Conservation (phyloP, 2,329 filamentous ascomycete species). For the Hypoxylon sp. region DNA sequence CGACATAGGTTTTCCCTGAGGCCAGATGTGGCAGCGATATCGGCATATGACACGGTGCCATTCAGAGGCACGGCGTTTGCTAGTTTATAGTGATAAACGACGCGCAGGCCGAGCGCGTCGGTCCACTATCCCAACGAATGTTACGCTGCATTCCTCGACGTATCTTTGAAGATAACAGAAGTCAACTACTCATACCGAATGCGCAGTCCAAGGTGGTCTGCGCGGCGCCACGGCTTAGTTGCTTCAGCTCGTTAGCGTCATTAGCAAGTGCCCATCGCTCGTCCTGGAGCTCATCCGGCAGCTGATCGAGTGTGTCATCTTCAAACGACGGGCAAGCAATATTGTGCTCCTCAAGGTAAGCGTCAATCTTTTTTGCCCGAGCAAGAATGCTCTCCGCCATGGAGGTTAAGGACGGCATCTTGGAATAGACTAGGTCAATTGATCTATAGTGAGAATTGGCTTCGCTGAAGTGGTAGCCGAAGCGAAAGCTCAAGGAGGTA, state of each 20-base stretch:
- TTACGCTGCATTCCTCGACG: conserved; percentile 10
- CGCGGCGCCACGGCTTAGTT: conserved; percentile 27
- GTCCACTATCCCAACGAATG: conserved; percentile 24
- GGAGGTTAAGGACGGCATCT: conserved; percentile 31
- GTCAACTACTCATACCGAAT: conserved; percentile 22
- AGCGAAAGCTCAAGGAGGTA: neutral
- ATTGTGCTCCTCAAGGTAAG: conserved; percentile 29
- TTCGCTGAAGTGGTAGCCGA: neutral
- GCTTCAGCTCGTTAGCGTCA: conserved; percentile 22
- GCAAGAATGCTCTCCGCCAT: conserved; percentile 29
- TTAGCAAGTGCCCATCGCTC: conserved; percentile 30
- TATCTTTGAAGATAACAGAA: conserved; percentile 8
- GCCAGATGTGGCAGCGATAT: conserved; percentile 28
- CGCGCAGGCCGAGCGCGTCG: conserved; percentile 21
- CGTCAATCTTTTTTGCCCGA: conserved; percentile 27
- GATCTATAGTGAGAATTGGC: neutral
- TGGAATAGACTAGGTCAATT: conserved; percentile 9
- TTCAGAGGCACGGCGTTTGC: conserved; percentile 27
- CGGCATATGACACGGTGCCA: conserved; percentile 27
- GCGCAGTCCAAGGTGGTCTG: conserved; percentile 24
- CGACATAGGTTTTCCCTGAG: conserved; percentile 22
- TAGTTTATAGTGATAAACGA: conserved; percentile 34
- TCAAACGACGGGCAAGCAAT: conserved; percentile 31
- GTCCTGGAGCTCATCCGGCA: conserved; percentile 29
- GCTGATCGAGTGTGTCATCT: conserved; percentile 30